phyloP scores from a whole-genome alignment of 305 asterid species.

The Lippia alba region DNA sequence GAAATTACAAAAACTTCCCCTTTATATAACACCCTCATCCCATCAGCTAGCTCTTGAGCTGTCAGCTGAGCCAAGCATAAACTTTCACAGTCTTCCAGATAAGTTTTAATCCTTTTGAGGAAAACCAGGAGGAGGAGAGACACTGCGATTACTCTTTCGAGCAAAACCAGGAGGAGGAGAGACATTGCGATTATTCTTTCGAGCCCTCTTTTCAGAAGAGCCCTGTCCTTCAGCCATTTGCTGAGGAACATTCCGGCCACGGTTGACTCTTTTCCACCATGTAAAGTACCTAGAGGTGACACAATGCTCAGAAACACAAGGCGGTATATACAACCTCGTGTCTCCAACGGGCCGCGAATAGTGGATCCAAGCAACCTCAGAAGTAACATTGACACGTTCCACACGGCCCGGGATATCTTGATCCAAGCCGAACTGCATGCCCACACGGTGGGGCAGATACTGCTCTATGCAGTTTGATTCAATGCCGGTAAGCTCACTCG shows the following conservation, averaged over 20 bases:
- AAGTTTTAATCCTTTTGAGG: too few relatives aligned
- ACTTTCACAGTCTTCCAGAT: too few relatives aligned
- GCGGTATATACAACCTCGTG: constrained; percentile 37
- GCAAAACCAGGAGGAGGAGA: too few relatives aligned
- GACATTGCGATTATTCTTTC: too few relatives aligned
- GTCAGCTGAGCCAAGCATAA: too few relatives aligned
- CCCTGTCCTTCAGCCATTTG: too few relatives aligned
- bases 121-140: too few relatives aligned
- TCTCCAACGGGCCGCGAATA: constrained; percentile 42
- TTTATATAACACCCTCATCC: too few relatives aligned
- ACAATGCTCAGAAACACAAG: constrained; percentile 35
- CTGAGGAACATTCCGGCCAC: not conserved
- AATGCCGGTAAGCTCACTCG: constrained; percentile 43
- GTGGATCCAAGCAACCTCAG: constrained; percentile 45
- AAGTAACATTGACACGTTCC: constrained; percentile 23
- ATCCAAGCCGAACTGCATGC: constrained; percentile 61
- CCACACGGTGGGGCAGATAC: constrained; percentile 55
- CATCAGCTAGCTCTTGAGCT: too few relatives aligned
- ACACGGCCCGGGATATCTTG: constrained; percentile 36
- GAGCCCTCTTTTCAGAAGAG: too few relatives aligned
- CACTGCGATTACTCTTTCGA: too few relatives aligned
- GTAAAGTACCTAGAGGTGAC: constrained; percentile 40
- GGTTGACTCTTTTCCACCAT: constrained; percentile 42
- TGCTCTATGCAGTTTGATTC: constrained; percentile 38
- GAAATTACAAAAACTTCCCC: too few relatives aligned